These are phyloP conservation scores for Trametes sanguinea DNA, from an alignment of 768 basidiomycete genomes.

Conservation along the genomic window DNA sequence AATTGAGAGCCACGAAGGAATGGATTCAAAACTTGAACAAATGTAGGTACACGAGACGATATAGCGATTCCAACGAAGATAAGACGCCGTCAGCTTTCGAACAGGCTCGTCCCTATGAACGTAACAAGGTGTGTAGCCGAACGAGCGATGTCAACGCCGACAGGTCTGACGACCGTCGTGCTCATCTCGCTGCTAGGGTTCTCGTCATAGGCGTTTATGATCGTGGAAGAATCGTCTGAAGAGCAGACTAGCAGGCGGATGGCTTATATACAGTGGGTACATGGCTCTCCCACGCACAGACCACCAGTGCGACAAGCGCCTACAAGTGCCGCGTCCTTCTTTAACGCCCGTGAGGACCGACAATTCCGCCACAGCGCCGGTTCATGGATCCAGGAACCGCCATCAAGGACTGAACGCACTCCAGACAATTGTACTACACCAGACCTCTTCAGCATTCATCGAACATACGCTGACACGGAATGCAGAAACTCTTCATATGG, in stretches of 20 bases:
- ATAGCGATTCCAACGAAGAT: slow-evolving; percentile 7
- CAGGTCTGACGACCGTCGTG: slow-evolving; percentile 43
- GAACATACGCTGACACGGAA: too few relatives aligned
- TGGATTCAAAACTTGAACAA: too few relatives aligned
- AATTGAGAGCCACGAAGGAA: too few relatives aligned
- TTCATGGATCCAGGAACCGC: too few relatives aligned
- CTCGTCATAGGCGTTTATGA: slow-evolving; percentile 47
- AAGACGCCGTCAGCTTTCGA: slow-evolving; percentile 53
- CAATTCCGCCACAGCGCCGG: too few relatives aligned
- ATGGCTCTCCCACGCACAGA: slow-evolving; percentile 22
- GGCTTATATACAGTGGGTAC: too few relatives aligned
- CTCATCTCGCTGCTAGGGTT: slow-evolving; percentile 60
- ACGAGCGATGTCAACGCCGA: slow-evolving; percentile 64
- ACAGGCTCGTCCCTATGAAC: slow-evolving; percentile 58
- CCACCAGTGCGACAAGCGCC: slow-evolving; percentile 4
- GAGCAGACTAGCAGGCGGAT: not conserved
- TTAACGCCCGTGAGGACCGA: too few relatives aligned
- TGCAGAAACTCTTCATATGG: too few relatives aligned
- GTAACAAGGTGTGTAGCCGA: slow-evolving; percentile 65
- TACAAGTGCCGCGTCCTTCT: not conserved
- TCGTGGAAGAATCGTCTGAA: slow-evolving; percentile 30
- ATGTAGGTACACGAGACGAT: not conserved
- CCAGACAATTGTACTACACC: too few relatives aligned
- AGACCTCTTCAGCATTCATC: too few relatives aligned
- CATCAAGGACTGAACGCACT: too few relatives aligned